Percentiles rank a stretch among this genome's conserved stretches.
These are phyloP conservation scores for Vitis cinerea DNA, from an alignment of 164 flowering plant genomes.

Conservation along the genomic window DNA sequence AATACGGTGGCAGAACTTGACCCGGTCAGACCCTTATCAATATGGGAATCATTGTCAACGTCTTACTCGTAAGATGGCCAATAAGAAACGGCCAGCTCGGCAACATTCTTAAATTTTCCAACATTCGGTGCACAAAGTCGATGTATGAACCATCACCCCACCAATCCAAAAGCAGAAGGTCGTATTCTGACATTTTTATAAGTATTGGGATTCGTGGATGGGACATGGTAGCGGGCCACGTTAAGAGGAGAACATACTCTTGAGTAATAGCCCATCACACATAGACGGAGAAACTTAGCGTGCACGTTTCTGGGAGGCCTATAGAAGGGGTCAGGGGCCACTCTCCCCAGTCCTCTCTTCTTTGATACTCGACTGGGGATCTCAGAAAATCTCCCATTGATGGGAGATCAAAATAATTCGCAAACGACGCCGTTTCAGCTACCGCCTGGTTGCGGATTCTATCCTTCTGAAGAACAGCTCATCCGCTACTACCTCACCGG, in stretches of 20 bases:
- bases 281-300: not conserved
- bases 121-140: too few species aligned
- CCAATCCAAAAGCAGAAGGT: too few species aligned
- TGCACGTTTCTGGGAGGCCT: not conserved
- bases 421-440: constrained; percentile 9
- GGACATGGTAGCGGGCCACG: not conserved
- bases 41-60: too few species aligned
- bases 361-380: not conserved
- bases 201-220: too few species aligned
- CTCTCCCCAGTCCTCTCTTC: too few species aligned
- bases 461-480: constrained; percentile 49
- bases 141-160: too few species aligned
- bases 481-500: constrained; percentile 39
- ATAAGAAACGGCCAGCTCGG: not conserved
- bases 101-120: too few species aligned
- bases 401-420: constrained; percentile 28
- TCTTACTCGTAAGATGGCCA: not conserved
- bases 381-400: constrained; percentile 8
- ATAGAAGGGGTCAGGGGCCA: too few species aligned
- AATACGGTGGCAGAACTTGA: too few species aligned
- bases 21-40: too few species aligned
- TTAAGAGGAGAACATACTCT: not conserved
- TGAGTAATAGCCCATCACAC: not conserved
- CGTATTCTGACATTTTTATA: too few species aligned
- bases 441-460: constrained; percentile 57